Evolutionary conservation across 2,329 filamentous ascomycete genomes (phyloP).

Genomic region (Colletotrichum sp.): DNA sequence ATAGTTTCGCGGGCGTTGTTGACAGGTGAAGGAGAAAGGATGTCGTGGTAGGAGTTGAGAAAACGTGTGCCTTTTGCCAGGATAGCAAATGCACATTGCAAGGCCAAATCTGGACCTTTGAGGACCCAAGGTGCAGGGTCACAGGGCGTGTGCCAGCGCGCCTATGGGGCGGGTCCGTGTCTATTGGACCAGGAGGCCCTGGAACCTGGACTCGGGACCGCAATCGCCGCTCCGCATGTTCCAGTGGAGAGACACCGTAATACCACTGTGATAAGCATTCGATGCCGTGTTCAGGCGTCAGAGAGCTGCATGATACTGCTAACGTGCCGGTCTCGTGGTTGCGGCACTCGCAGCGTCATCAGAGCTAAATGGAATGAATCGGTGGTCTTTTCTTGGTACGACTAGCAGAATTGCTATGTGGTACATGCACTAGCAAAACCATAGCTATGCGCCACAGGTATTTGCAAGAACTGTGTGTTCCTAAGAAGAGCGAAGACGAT

Average conservation of each 20-base stretch:
- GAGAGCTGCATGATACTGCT: neutral
- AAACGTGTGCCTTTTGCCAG: constrained; percentile 19
- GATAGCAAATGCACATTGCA: constrained; percentile 9
- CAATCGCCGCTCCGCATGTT: constrained; percentile 8
- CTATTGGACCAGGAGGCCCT: constrained; percentile 6
- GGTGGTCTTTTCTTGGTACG: neutral
- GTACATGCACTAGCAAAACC: neutral
- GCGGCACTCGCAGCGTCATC: neutral
- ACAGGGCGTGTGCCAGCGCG: constrained; percentile 12
- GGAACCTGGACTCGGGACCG: constrained; percentile 6
- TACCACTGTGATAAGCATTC: neutral
- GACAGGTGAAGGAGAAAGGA: neutral
- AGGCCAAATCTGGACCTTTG: constrained; percentile 1
- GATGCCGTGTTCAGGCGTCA: neutral
- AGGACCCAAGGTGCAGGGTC: neutral
- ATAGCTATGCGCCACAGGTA: neutral
- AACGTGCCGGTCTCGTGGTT: neutral
- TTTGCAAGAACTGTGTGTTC: neutral
- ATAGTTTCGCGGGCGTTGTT: constrained; percentile 14
- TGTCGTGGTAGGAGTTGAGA: constrained; percentile 13
- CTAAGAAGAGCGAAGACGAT: neutral
- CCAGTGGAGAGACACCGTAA: neutral
- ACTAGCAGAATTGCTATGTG: neutral
- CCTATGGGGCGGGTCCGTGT: constrained; percentile 10
- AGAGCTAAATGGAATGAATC: neutral